phyloP scores from a whole-genome alignment of 73 alveolate genomes.

The Effrenium voratum region DNA sequence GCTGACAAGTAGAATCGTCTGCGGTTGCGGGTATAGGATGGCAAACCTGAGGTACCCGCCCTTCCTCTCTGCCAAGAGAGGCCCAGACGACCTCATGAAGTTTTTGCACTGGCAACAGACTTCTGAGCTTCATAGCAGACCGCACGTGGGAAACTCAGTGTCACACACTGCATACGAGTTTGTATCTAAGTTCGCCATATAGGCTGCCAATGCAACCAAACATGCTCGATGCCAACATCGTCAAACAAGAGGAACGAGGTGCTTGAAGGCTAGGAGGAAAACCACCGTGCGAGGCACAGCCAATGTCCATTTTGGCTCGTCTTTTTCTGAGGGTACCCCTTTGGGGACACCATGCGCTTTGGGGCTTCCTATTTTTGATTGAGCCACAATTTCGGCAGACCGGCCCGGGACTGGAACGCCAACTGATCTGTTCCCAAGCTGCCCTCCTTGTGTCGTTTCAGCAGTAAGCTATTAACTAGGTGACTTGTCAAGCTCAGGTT shows the following conservation, averaged over 20 bases:
- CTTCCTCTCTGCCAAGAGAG: conserved; percentile 4
- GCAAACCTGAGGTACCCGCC: conserved; percentile 43
- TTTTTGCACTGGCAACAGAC: conserved; percentile 81
- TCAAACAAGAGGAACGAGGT: too few species aligned
- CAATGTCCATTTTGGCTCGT: too few species aligned
- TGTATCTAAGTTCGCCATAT: too few species aligned
- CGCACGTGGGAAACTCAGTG: conserved; percentile 19
- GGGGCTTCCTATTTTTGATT: neutral
- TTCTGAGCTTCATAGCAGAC: conserved; percentile 62
- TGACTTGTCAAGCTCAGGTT: neutral
- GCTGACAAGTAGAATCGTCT: neutral
- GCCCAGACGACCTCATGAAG: conserved; percentile 8
- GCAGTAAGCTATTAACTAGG: neutral
- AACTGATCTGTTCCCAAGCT: neutral
- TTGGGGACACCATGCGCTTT: neutral
- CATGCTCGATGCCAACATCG: too few species aligned
- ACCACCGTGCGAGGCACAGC: too few species aligned
- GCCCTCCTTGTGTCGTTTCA: neutral
- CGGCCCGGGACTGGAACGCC: neutral
- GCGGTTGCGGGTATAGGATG: too few species aligned
- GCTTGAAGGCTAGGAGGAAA: too few species aligned
- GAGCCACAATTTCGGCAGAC: neutral
- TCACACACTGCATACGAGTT: too few species aligned
- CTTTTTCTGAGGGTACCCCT: neutral
- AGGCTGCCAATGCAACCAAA: too few species aligned